Conservation (phyloP, 23 red algal species). For the Gracilaria vermiculophylla region DNA sequence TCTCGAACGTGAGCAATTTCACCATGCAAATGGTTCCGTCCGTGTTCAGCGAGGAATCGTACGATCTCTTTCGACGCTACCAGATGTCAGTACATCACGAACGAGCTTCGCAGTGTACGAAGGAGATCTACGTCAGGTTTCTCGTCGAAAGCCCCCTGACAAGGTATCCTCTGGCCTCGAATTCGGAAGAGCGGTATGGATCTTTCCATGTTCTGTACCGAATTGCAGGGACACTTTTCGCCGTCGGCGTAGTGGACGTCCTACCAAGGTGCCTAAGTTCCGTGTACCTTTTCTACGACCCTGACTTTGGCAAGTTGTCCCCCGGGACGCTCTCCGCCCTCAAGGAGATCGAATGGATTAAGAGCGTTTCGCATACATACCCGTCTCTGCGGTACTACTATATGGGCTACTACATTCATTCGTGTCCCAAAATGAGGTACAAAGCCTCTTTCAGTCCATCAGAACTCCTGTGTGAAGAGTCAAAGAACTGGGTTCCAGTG, state of each 20-base stretch:
- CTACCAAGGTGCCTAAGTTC: conserved; percentile 80
- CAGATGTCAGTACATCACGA: conserved; percentile 62
- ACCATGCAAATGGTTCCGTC: conserved; percentile 63
- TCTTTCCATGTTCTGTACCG: conserved; percentile 76
- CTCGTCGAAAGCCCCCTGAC: conserved; percentile 79
- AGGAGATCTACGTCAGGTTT: conserved; percentile 68
- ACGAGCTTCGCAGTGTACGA: conserved; percentile 26
- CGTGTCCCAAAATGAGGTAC: conserved; percentile 89
- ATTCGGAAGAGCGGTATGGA: conserved; percentile 51
- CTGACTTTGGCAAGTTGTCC: conserved; percentile 74
- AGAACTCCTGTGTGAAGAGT: conserved; percentile 81
- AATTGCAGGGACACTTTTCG: conserved; percentile 69
- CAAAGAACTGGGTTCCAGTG: conserved; percentile 67
- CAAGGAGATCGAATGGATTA: conserved; percentile 79
- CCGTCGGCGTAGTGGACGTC: conserved; percentile 90
- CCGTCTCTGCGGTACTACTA: conserved; percentile 74
- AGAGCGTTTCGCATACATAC: neutral
- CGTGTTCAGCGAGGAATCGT: conserved; percentile 37
- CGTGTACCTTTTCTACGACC: conserved; percentile 93
- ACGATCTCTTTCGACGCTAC: conserved; percentile 52
- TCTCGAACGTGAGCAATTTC: neutral
- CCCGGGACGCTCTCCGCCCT: conserved; percentile 82
- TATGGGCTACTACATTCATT: conserved; percentile 97
- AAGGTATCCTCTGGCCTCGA: neutral
- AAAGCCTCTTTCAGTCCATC: conserved; percentile 71